Base-by-base conservation (phyloP, 768 basidiomycete genomes). In the Pleurotus tuber-regium region DNA sequence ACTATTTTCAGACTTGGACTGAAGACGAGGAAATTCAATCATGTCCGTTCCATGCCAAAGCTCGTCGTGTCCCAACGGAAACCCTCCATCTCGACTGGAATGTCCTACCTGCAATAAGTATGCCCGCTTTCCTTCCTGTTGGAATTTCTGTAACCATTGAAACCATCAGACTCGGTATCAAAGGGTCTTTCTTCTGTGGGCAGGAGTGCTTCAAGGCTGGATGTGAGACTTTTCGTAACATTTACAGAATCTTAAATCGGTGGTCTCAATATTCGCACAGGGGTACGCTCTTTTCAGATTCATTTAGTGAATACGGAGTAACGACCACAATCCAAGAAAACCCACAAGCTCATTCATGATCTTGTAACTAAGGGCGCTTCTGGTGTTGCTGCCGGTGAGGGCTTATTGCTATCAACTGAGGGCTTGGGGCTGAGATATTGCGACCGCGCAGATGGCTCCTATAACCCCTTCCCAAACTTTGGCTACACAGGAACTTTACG, bases 141-240 rank as follows among this genome's bases (percentile, higher is more conserved):
- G 38, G 4, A 35, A 40, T 42, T 43, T 35, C 7, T 24, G 48
- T 35, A 46, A 23, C 19, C 11, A 42, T 50, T 36, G 11, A 26
- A 44, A 40, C 36, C 39, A 41, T 30, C 58, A 92, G 90, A 65
- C 75, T 92, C 28, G 89, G 87, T 46, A 86, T 93, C 56, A 78
- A 76, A 42, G 89, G 90, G 25, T 92, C 90, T 26, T 89, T 87
- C 65, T 98, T 95, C 71, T 98, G 96, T 58, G 84, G 86, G 21
- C 96, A 98, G 68, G 92, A 90, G 44, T 98, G 96, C 71, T 98
- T 98, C 82, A 98, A 97, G 70, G 80, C 85, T 41, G 87, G 82
- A 67, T 98, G 96, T 95, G 67, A 75, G 93, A 76, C 31, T 4
- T 16, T 18, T 52, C 42, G 12, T 54, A 49, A 24, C 40, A 51